Conservation (phyloP, 352 stramenopile genomes). For the Phytopythium delawarense region DNA sequence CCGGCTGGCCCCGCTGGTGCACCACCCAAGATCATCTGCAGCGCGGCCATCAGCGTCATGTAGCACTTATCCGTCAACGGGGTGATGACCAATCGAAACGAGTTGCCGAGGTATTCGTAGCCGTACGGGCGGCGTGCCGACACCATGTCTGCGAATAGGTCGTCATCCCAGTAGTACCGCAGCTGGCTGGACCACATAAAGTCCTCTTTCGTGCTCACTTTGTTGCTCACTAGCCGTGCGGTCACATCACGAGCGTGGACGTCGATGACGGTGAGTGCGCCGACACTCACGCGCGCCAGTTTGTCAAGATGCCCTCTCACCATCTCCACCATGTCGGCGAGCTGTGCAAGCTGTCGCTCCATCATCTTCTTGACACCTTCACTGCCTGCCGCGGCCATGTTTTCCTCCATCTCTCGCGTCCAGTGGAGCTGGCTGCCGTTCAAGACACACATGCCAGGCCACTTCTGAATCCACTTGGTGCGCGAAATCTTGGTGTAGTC, state of each 20-base stretch:
- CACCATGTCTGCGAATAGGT: constrained; percentile 89
- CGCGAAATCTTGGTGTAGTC: constrained; percentile 87
- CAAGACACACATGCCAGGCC: constrained; percentile 87
- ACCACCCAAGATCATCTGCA: constrained; percentile 95
- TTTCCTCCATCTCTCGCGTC: constrained; percentile 88
- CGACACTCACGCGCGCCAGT: constrained; percentile 85
- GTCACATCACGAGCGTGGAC: constrained; percentile 96
- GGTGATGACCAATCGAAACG: constrained; percentile 94
- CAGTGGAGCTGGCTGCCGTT: constrained; percentile 94
- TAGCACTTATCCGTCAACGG: constrained; percentile 96
- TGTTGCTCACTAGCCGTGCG: constrained; percentile 86
- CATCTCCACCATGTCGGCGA: constrained; percentile 92
- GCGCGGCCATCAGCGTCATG: constrained; percentile 92
- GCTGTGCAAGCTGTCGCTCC: constrained; percentile 76
- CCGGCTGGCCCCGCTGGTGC: constrained; percentile 91
- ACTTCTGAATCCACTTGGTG: constrained; percentile 92
- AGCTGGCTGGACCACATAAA: constrained; percentile 86
- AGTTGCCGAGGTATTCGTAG: constrained; percentile 97
- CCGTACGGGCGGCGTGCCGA: constrained; percentile 90
- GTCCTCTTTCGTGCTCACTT: constrained; percentile 86
- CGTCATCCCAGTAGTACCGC: constrained; percentile 93
- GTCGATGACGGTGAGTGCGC: constrained; percentile 92
- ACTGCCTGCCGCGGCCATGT: constrained; percentile 69
- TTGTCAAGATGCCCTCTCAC: constrained; percentile 89
- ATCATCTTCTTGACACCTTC: constrained; percentile 84